phyloP scores from a whole-genome alignment of 352 stramenopile genomes.

The Phytopythium montanum region DNA sequence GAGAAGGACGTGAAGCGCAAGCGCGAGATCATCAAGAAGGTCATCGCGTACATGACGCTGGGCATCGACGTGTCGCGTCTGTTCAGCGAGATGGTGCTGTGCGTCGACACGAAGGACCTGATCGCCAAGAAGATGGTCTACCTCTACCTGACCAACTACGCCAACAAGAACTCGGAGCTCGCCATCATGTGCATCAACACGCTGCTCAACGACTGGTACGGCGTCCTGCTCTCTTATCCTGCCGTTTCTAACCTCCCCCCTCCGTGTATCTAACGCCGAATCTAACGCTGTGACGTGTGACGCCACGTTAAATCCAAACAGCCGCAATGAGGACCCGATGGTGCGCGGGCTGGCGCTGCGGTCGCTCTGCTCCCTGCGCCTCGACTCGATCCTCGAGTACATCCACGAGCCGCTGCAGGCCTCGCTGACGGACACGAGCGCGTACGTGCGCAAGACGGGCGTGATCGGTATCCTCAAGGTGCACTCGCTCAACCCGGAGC shows the following conservation, averaged over 20 bases:
- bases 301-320: constrained; percentile 13
- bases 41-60: constrained; percentile 99
- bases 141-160: constrained; percentile 99
- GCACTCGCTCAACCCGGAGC: constrained; percentile 88
- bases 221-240: constrained; percentile 6
- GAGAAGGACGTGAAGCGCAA: constrained; percentile 97
- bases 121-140: constrained; percentile 99
- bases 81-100: constrained; percentile 99
- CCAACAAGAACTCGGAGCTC: constrained; percentile 97
- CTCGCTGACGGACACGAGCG: constrained; percentile 93
- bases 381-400: constrained; percentile 99
- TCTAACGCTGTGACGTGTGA: no score
- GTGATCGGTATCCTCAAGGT: constrained; percentile 99
- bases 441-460: constrained; percentile 98
- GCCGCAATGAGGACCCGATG: constrained; percentile 97
- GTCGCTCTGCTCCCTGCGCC: constrained; percentile 94
- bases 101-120: constrained; percentile 96
- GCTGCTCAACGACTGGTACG: constrained; percentile 98
- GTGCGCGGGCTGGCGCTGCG: constrained; percentile 96
- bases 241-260: neutral
- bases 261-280: constrained; percentile 1
- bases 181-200: constrained; percentile 99
- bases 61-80: constrained; percentile 99
- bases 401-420: constrained; percentile 91
- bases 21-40: constrained; percentile 99